Evolutionary conservation across 441 rosid species (phyloP).

Genomic region (Sinapis alba): DNA sequence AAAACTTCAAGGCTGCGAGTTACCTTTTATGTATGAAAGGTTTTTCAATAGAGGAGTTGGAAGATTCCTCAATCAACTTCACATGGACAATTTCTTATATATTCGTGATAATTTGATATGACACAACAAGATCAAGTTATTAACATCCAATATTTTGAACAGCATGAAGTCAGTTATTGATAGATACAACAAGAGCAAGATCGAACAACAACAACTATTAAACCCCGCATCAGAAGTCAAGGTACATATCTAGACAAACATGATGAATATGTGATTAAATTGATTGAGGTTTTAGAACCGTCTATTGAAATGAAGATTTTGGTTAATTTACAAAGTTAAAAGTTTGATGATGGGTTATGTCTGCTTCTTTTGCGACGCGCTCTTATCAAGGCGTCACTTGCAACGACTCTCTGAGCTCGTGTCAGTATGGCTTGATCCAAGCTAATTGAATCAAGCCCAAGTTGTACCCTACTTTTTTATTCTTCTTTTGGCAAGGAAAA

Average conservation of each 20-base stretch:
- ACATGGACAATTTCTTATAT: background rate
- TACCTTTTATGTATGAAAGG: background rate
- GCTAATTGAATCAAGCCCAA: background rate
- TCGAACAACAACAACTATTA: constrained; percentile 62
- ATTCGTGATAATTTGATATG: background rate
- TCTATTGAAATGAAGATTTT: background rate
- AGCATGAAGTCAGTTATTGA: constrained; percentile 85
- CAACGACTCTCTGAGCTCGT: background rate
- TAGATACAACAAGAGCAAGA: constrained; percentile 77
- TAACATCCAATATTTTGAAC: constrained; percentile 32
- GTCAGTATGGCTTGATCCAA: background rate
- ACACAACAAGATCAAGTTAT: background rate
- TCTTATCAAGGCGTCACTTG: background rate
- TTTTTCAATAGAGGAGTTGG: background rate
- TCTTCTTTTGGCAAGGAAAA: background rate
- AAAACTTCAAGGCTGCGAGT: background rate
- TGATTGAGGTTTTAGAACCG: background rate
- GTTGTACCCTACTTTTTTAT: background rate
- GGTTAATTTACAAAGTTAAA: background rate
- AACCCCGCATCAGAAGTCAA: constrained; percentile 74
- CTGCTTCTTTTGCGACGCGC: background rate
- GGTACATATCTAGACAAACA: constrained; percentile 45
- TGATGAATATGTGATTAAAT: background rate
- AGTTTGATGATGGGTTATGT: background rate
- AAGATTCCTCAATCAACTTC: background rate